Evolutionary conservation across 2,329 filamentous ascomycete genomes (phyloP), one percentile per base, ranked within the genome.

Genomic region (Sclerotiophoma versabilis): DNA sequence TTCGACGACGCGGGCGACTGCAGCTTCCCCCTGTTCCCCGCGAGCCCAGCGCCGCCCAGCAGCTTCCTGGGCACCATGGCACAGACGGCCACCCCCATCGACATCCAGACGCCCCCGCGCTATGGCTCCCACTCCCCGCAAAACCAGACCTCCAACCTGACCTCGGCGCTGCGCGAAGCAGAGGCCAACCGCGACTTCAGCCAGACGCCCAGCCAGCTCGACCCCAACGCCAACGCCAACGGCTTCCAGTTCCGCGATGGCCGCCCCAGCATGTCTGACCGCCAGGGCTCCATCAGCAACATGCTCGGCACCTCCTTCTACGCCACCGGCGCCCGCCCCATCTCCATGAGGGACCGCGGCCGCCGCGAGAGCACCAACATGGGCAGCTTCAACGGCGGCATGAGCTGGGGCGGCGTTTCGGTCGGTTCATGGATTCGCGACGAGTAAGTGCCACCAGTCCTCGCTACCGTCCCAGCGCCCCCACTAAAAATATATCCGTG

Each of bases 381-480:
- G 57, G 83, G 85, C 63, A 87, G 85, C 70, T 76, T 87, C 57
- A 79, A 84, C 45, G 89, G 87, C 60, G 93, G 93, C 67, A 92
- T 96, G 88, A 97, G 93, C 77, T 99, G 93, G 93, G 93, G 93
- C 72, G 93, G 93, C 62, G 87, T 96, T 57, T 98, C 93, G 8
- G 91, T 98, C 62, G 93, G 93, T 59, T 98, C 93, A 71, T 98
- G 96, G 82, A 95, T 99, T 76, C 85, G 91, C 76, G 93, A 99
- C 79, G 95, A 99, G 95, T 99, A 87, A 87, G 93, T 88, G 26
- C 29, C 17, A 38, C 51, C 32, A 36, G 36, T 22, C 50, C 33
- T 27, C 20, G 51, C 44, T 38, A 15, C 20, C 43, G 30, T 22
- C 22, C 23, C 22, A 37, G 25, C 48, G 29, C 39, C 6, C 42